phyloP scores from a whole-genome alignment of 208 protist genomes.

The Herpetomonas muscarum region DNA sequence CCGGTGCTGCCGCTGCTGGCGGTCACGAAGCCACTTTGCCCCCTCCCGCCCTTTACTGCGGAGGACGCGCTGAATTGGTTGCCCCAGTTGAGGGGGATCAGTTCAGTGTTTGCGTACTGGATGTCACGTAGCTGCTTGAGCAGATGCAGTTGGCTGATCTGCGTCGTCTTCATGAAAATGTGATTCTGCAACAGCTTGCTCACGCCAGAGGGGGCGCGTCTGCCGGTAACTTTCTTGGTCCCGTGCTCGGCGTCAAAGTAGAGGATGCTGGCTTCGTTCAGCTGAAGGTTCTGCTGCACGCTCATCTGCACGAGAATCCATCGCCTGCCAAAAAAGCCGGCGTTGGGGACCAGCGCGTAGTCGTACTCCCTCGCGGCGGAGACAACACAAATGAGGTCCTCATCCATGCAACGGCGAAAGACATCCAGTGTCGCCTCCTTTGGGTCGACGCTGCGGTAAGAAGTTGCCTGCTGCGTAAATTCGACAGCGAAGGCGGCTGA shows the following conservation, averaged over 20 bases:
- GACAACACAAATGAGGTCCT: constrained; percentile 79
- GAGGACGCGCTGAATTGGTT: constrained; percentile 60
- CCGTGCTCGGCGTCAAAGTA: constrained; percentile 33
- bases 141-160: constrained; percentile 80
- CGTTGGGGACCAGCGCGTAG: constrained; percentile 50
- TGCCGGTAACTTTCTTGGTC: not conserved
- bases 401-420: constrained; percentile 59
- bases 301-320: constrained; percentile 68
- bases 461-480: constrained; percentile 70
- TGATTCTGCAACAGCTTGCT: constrained; percentile 38
- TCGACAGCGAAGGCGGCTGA: constrained; percentile 49
- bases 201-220: constrained; percentile 14
- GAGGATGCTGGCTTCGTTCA: constrained; percentile 35
- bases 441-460: constrained; percentile 44
- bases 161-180: constrained; percentile 55
- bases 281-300: constrained; percentile 13
- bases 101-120: constrained; percentile 69
- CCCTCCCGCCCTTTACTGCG: constrained; percentile 6
- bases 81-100: constrained; percentile 75
- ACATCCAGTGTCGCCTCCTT: constrained; percentile 47
- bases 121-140: constrained; percentile 83
- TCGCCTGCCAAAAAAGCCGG: constrained; percentile 30
- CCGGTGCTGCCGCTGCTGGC: constrained; percentile 5
- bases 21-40: constrained; percentile 7
- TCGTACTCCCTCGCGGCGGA: constrained; percentile 23